These are phyloP conservation scores for Hypoxylon crocopeplum DNA, from an alignment of 495 filamentous ascomycete species.

Conservation along the genomic window DNA sequence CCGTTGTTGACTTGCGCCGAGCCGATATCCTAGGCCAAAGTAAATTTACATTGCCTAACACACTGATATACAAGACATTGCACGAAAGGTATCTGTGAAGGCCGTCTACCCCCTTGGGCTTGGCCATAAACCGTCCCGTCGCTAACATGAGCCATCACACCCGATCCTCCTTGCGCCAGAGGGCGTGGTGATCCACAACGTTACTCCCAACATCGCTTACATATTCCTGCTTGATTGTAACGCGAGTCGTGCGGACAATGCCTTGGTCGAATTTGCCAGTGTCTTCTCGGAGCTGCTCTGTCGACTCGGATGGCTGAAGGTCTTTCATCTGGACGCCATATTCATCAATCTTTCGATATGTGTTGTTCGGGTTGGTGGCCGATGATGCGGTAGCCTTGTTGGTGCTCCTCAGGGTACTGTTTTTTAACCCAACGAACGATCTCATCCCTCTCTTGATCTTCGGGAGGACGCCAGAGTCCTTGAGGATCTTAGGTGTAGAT, in stretches of 20 bases:
- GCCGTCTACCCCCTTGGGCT: too few relatives aligned
- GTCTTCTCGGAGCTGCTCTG: conserved; percentile 25
- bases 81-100: too few relatives aligned
- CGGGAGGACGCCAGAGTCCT: conserved; percentile 29
- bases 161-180: conserved; percentile 11
- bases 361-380: conserved; percentile 7
- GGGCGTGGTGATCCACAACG: conserved; percentile 11
- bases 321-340: conserved; percentile 25
- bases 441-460: conserved; percentile 18
- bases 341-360: conserved; percentile 29
- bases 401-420: conserved; percentile 9
- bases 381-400: conserved; percentile 12
- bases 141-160: conserved; percentile 4
- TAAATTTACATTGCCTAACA: too few relatives aligned
- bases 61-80: too few relatives aligned
- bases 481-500: conserved; percentile 39
- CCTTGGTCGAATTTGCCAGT: conserved; percentile 16
- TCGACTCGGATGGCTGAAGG: conserved; percentile 20
- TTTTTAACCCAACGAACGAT: conserved; percentile 26
- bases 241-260: conserved; percentile 28
- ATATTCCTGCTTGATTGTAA: conserved; percentile 28
- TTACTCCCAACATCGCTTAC: conserved; percentile 3
- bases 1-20: too few relatives aligned
- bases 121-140: too few relatives aligned
- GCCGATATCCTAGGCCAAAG: too few relatives aligned